Conservation (phyloP, 75 land plant species). For the Ceratopteris richardii region DNA sequence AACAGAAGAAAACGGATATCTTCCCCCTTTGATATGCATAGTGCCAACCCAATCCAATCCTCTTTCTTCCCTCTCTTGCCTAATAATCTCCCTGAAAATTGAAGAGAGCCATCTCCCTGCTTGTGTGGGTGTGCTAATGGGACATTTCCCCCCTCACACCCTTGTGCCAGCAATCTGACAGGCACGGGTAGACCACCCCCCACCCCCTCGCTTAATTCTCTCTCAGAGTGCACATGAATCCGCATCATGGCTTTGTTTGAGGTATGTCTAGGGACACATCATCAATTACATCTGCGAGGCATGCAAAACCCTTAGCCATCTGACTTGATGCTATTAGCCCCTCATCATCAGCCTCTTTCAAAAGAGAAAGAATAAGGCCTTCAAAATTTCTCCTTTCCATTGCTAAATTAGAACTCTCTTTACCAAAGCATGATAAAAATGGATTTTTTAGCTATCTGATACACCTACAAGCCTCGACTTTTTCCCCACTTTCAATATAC, state of each 20-base stretch:
- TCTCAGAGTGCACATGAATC: too few relatives aligned
- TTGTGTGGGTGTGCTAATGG: too few relatives aligned
- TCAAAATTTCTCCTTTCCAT: constrained; percentile 45
- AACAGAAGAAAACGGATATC: too few relatives aligned
- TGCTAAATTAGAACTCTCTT: constrained; percentile 54
- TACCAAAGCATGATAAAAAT: constrained; percentile 67
- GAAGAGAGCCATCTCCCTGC: too few relatives aligned
- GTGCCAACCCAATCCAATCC: too few relatives aligned
- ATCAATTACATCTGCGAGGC: constrained; percentile 46
- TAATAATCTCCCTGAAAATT: too few relatives aligned
- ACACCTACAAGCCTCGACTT: constrained; percentile 53
- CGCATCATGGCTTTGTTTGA: constrained; percentile 40
- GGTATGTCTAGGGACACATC: constrained; percentile 58
- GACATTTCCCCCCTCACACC: too few relatives aligned
- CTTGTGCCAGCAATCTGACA: too few relatives aligned
- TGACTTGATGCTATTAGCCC: constrained; percentile 68
- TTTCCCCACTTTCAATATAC: constrained; percentile 53
- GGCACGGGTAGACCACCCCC: too few relatives aligned
- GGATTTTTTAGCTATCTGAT: constrained; percentile 57
- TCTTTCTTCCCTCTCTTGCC: too few relatives aligned
- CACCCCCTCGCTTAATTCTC: too few relatives aligned
- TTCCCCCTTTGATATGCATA: too few relatives aligned
- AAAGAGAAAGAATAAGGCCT: constrained; percentile 32
- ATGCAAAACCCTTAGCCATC: constrained; percentile 54
- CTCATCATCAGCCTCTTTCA: constrained; percentile 50